Conservation (phyloP, 2,329 filamentous ascomycete species). For the Alternaria incomplexa region DNA sequence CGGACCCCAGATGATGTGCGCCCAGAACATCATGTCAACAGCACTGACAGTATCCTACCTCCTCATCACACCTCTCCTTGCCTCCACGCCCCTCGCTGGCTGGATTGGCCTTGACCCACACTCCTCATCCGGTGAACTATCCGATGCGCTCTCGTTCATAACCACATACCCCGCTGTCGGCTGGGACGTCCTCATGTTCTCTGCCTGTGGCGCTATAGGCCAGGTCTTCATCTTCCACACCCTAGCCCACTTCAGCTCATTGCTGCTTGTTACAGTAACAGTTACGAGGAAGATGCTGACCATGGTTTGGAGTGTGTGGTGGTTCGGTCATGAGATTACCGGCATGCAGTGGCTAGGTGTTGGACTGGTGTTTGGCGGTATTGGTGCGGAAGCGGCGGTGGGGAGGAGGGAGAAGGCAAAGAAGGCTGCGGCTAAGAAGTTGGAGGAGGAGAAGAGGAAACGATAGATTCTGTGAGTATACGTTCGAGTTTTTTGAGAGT, state of each 20-base stretch:
- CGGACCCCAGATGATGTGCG: slow-evolving; percentile 99
- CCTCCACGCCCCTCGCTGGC: slow-evolving; percentile 58
- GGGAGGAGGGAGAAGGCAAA: slow-evolving; percentile 81
- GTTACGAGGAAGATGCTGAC: slow-evolving; percentile 99
- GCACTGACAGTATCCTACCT: slow-evolving; percentile 79
- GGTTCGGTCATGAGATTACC: slow-evolving; percentile 87
- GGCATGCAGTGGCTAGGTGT: slow-evolving; percentile 95
- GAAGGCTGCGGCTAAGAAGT: slow-evolving; percentile 70
- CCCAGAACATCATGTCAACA: slow-evolving; percentile 89
- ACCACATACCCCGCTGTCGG: slow-evolving; percentile 79
- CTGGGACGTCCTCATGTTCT: slow-evolving; percentile 88
- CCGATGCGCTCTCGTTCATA: slow-evolving; percentile 81
- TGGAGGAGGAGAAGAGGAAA: slow-evolving; percentile 20
- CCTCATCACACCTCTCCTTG: slow-evolving; percentile 78
- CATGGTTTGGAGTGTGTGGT: slow-evolving; percentile 94
- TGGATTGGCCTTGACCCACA: slow-evolving; percentile 48
- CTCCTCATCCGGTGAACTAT: slow-evolving; percentile 68
- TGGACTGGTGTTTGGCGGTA: slow-evolving; percentile 89
- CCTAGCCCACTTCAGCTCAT: slow-evolving; percentile 84
- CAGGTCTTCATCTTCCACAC: slow-evolving; percentile 98
- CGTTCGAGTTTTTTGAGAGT: not conserved
- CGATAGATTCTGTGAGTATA: not conserved
- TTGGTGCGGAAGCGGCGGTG: slow-evolving; percentile 87
- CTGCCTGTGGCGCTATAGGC: slow-evolving; percentile 86
- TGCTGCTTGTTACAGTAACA: slow-evolving; percentile 93